Conservation (phyloP, 768 basidiomycete species). For the Serendipita vermifera region DNA sequence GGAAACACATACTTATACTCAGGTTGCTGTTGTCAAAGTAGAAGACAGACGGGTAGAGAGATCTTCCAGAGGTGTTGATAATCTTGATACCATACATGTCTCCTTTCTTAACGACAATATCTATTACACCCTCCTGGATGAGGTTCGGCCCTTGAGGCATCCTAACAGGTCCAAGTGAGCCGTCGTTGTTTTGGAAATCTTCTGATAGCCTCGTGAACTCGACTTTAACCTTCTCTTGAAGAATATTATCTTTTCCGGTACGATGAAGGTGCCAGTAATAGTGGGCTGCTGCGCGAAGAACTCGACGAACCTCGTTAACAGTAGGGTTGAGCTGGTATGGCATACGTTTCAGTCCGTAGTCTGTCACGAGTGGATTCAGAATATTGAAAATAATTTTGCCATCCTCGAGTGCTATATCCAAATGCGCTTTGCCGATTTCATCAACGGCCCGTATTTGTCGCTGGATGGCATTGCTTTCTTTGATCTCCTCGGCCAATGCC, state of each 20-base stretch:
- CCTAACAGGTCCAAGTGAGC: too few species aligned
- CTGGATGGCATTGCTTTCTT: too few species aligned
- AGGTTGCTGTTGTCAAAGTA: conserved; percentile 24
- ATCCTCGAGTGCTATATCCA: too few species aligned
- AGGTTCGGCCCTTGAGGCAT: conserved; percentile 11
- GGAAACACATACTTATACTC: conserved; percentile 17
- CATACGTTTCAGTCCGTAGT: conserved; percentile 4
- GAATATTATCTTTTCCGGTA: too few species aligned
- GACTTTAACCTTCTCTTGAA: conserved; percentile 2
- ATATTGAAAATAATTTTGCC: too few species aligned
- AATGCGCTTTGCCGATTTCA: too few species aligned
- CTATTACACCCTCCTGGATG: conserved; percentile 12
- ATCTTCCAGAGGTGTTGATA: conserved; percentile 17
- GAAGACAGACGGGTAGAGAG: conserved; percentile 20
- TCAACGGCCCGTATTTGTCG: too few species aligned
- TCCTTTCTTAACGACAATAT: conserved; percentile 17
- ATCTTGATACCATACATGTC: conserved; percentile 18
- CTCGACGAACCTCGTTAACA: neutral
- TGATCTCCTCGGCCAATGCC: too few species aligned
- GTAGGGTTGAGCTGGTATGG: neutral
- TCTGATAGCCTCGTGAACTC: conserved; percentile 8
- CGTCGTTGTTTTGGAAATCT: neutral
- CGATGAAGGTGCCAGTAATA: conserved; percentile 12
- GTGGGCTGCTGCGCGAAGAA: conserved; percentile 11
- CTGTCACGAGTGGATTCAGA: conserved; percentile 5